phyloP scores from a whole-genome alignment of 1,284 basidiomycete species.

The Ceratobasidium sp. region DNA sequence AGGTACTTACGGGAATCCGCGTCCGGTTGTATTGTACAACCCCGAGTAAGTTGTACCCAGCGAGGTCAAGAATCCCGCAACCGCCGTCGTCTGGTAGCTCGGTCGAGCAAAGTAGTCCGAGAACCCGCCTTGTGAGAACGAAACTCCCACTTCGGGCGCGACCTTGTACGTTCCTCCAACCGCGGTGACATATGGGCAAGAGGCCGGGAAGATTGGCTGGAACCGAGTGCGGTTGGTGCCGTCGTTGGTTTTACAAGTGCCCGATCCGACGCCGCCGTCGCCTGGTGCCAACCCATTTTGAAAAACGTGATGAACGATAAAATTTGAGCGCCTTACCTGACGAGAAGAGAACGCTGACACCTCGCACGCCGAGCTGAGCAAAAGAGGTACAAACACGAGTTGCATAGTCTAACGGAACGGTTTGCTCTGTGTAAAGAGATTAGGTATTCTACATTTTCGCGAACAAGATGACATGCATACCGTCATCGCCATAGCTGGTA shows the following conservation, averaged over 20 bases:
- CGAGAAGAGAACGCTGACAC: slow-evolving; percentile 67
- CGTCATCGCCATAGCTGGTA: slow-evolving; percentile 71
- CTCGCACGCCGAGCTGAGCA: slow-evolving; percentile 65
- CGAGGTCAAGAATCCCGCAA: slow-evolving; percentile 58
- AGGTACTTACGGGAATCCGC: slow-evolving; percentile 52
- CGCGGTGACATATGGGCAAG: slow-evolving; percentile 53
- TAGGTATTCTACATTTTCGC: background rate
- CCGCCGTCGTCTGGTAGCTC: slow-evolving; percentile 63
- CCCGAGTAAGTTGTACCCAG: slow-evolving; percentile 61
- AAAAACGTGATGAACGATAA: background rate
- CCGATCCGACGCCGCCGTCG: slow-evolving; percentile 63
- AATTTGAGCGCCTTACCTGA: slow-evolving; percentile 49
- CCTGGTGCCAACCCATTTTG: background rate
- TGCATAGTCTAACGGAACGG: slow-evolving; percentile 62
- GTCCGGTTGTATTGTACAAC: slow-evolving; percentile 57
- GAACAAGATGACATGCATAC: slow-evolving; percentile 44
- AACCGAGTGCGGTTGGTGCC: slow-evolving; percentile 59
- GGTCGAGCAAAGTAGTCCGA: slow-evolving; percentile 65
- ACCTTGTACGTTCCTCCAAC: slow-evolving; percentile 47
- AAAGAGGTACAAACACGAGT: slow-evolving; percentile 63
- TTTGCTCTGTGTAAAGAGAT: slow-evolving; percentile 46
- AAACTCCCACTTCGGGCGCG: slow-evolving; percentile 59
- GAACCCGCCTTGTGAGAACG: slow-evolving; percentile 69
- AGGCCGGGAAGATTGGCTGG: slow-evolving; percentile 73
- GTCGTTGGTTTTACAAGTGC: slow-evolving; percentile 64